phyloP scores from a whole-genome alignment of 2,329 filamentous ascomycete genomes.

The Gnomoniopsis sp. region DNA sequence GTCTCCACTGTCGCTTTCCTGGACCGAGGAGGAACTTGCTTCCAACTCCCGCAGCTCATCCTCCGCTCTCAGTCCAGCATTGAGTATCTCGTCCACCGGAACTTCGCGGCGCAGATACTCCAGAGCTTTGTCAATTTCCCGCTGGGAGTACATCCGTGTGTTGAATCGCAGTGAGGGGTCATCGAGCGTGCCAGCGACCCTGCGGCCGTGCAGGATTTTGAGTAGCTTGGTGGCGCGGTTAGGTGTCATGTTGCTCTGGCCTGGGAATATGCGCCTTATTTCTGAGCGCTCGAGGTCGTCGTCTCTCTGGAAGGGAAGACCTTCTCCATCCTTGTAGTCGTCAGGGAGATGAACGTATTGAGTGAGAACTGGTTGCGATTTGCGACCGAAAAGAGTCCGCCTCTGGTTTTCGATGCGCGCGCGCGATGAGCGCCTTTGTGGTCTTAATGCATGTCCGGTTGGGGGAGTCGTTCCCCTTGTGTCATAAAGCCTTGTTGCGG shows the following conservation, averaged over 20 bases:
- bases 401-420: neutral
- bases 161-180: conserved; percentile 51
- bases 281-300: conserved; percentile 39
- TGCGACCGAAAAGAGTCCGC: conserved; percentile 25
- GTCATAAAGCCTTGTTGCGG: neutral
- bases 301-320: conserved; percentile 48
- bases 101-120: conserved; percentile 52
- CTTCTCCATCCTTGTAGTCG: conserved; percentile 52
- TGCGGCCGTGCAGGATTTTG: conserved; percentile 57
- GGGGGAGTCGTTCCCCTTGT: neutral
- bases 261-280: conserved; percentile 39
- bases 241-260: conserved; percentile 50
- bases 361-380: conserved; percentile 34
- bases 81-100: conserved; percentile 57
- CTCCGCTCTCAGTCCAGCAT: conserved; percentile 59
- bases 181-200: conserved; percentile 61
- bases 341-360: conserved; percentile 56
- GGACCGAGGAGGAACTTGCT: conserved; percentile 22
- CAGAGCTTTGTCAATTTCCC: conserved; percentile 45
- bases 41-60: conserved; percentile 58
- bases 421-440: neutral
- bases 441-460: neutral
- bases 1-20: conserved; percentile 21
- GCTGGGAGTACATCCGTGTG: conserved; percentile 40
- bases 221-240: conserved; percentile 51